A percentile compares a stretch with the other conserved stretches of the same genome.
phyloP scores from a whole-genome alignment of 2,329 filamentous ascomycete species.

The Pestalotiopsis sp. region DNA sequence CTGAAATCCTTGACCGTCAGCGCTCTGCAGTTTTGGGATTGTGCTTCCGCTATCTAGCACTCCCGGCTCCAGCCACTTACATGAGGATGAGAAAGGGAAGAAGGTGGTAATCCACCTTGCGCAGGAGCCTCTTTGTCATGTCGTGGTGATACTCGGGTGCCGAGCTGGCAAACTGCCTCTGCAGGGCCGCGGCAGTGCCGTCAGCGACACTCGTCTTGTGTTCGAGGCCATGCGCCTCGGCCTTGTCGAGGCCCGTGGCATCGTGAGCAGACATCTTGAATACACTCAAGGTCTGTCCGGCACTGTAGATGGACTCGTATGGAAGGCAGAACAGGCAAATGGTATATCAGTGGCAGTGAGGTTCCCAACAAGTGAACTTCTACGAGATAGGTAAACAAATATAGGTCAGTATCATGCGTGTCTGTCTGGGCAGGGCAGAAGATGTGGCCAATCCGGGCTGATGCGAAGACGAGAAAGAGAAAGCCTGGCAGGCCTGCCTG shows the following conservation, averaged over 20 bases:
- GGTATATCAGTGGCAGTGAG: no score
- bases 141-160: conserved; percentile 30
- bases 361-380: no score
- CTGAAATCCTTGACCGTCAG: not conserved
- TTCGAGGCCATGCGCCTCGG: conserved; percentile 5
- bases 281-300: not conserved
- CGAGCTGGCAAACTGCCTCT: conserved; percentile 28
- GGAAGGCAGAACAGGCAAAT: not conserved
- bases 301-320: not conserved
- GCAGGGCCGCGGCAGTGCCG: conserved; percentile 6
- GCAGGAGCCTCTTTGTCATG: conserved; percentile 38
- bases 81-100: conserved; percentile 57
- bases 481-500: no score
- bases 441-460: no score
- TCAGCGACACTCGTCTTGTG: conserved; percentile 3
- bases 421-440: no score
- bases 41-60: not conserved
- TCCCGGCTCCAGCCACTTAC: conserved; percentile 14
- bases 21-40: not conserved
- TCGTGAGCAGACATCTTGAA: not conserved
- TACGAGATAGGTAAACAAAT: no score
- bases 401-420: no score
- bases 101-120: conserved; percentile 54
- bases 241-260: conserved; percentile 1
- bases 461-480: no score